A percentile compares a stretch with the other conserved stretches of the same genome.
Evolutionary conservation across 2,329 filamentous ascomycete species (phyloP).

Genomic region (Sporothrix protearum): DNA sequence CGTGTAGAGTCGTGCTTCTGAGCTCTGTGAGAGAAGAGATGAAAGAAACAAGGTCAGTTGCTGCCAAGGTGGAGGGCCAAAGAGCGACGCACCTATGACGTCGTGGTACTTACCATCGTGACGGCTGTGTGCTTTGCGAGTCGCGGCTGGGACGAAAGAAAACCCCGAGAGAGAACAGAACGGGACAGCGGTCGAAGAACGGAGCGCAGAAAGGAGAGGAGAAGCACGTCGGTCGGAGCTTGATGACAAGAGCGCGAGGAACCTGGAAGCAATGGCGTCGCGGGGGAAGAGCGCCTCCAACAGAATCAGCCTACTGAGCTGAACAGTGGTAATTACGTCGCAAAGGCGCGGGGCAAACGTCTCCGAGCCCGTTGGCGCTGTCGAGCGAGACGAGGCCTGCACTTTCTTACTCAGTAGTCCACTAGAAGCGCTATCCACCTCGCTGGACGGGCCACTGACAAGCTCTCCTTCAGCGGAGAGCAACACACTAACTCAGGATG

Average conservation of each 20-base stretch:
- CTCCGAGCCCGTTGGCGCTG: conserved; percentile 5
- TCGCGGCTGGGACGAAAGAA: neutral
- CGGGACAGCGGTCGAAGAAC: neutral
- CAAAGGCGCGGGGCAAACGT: neutral
- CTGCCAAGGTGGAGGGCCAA: neutral
- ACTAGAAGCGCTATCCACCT: neutral
- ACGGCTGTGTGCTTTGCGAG: neutral
- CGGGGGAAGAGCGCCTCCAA: neutral
- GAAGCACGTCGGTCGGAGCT: neutral
- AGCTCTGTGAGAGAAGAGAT: conserved; percentile 46
- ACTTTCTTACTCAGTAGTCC: neutral
- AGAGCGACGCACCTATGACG: neutral
- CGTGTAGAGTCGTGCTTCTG: conserved; percentile 85
- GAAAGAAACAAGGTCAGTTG: neutral
- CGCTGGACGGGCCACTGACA: neutral
- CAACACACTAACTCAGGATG: neutral
- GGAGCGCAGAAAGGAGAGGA: neutral
- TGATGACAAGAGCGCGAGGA: too few species aligned
- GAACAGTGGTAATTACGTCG: too few species aligned
- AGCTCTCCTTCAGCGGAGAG: neutral
- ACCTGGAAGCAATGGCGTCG: neutral
- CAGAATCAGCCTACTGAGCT: neutral
- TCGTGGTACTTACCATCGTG: neutral
- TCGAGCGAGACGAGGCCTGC: neutral
- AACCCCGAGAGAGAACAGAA: neutral